Evolutionary conservation across 1,284 basidiomycete genomes (phyloP).

Genomic region (Boletus mariae): DNA sequence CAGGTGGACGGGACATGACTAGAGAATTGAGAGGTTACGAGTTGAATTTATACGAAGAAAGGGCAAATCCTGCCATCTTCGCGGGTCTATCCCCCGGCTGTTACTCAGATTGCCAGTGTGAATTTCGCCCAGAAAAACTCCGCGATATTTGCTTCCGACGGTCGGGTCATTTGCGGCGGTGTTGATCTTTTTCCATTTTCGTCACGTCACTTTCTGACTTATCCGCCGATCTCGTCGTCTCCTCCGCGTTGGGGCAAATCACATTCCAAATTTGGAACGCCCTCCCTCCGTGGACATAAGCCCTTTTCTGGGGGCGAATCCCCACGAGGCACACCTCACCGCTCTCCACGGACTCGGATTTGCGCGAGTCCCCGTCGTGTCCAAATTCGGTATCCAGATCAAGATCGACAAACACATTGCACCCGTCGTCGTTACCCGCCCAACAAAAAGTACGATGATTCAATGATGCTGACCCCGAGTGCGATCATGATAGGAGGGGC

Average conservation of each 20-base stretch:
- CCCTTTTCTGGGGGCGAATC: conserved; percentile 20
- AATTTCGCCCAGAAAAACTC: neutral
- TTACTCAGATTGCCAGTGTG: neutral
- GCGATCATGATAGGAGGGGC: conserved; percentile 7
- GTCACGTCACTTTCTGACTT: conserved; percentile 24
- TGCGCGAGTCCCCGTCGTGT: conserved; percentile 18
- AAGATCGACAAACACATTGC: conserved; percentile 11
- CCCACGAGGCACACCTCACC: conserved; percentile 12
- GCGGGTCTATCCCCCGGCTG: conserved; percentile 11
- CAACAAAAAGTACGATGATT: neutral
- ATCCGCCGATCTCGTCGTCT: conserved; percentile 36
- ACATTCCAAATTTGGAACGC: conserved; percentile 20
- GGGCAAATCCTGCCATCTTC: conserved; percentile 24
- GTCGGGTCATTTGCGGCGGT: conserved; percentile 6
- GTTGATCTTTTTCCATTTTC: conserved; percentile 30
- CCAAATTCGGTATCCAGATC: conserved; percentile 17
- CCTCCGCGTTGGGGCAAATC: conserved; percentile 25
- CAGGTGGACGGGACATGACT: conserved; percentile 26
- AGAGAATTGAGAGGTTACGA: neutral
- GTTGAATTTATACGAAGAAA: conserved; percentile 6
- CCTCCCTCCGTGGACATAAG: conserved; percentile 30
- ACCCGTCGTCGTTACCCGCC: too few species aligned
- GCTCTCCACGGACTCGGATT: conserved; percentile 22
- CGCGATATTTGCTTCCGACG: neutral
- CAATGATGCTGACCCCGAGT: neutral